Percentiles rank a stretch among this genome's conserved stretches.
Evolutionary conservation across 306 rosid genomes (phyloP).

Genomic region (Ziziphus jujuba): DNA sequence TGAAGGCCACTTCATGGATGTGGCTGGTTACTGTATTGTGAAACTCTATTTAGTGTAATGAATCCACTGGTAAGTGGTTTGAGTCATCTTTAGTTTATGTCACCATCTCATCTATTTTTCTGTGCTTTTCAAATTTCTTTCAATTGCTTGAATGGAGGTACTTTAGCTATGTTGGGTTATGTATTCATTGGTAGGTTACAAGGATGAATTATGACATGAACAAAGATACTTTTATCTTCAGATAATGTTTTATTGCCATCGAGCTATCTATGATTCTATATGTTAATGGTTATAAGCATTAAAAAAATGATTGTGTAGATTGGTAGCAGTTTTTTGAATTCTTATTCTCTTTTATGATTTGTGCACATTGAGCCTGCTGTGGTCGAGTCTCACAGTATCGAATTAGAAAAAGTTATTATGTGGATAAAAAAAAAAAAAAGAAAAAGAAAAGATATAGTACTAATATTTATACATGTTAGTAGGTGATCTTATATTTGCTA

Average conservation of each 20-base stretch:
- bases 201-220: neutral
- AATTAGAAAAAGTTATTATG: too few relatives aligned
- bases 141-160: neutral
- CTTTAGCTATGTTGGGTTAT: neutral
- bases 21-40: conserved; percentile 14
- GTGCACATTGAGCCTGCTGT: too few relatives aligned
- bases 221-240: neutral
- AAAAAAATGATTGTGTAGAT: too few relatives aligned
- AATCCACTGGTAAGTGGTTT: conserved; percentile 39
- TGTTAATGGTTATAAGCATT: too few relatives aligned
- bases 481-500: too few relatives aligned
- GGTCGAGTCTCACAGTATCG: too few relatives aligned
- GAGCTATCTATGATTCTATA: neutral
- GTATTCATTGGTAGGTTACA: neutral
- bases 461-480: too few relatives aligned
- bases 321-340: too few relatives aligned
- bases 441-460: too few relatives aligned
- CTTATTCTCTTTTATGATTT: too few relatives aligned
- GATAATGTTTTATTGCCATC: neutral
- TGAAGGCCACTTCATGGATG: conserved; percentile 8
- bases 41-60: conserved; percentile 28
- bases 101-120: conserved; percentile 2
- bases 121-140: neutral
- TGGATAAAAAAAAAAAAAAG: too few relatives aligned
- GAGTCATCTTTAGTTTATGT: conserved; percentile 8